Base-by-base conservation (phyloP, 2,329 filamentous ascomycete species). In the Colletotrichum gigasporum region DNA sequence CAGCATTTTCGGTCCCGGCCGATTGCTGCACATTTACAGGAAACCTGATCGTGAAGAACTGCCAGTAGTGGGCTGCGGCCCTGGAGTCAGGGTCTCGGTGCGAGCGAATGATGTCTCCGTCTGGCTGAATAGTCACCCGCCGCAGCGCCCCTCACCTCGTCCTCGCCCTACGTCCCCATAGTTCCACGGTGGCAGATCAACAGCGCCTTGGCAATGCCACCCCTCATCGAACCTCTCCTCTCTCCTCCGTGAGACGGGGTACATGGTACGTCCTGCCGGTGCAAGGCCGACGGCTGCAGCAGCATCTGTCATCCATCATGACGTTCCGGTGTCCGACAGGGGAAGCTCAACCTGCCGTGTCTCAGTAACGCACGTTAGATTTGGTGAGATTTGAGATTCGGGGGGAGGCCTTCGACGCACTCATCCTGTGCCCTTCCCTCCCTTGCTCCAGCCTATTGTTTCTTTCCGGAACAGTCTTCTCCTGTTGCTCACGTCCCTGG, bases 361-460 rank as follows among this genome's bases (percentile, higher is more conserved):
- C 57, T 65, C 24, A 51, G 56, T 54, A 41, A 55, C 28, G 42
- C 57, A 50, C 20, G 50, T 44, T 22, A 37, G 45, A 50, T 50
- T 39, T 62, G 44, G 58, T 48, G 56, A 48, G 24, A 24, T 37
- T 18, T 42, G 34, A 44, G 28, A 50, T 50, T 56, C 30, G 30
- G 37, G 41, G 41, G 41, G n/a, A 20, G 14, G 9, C 30, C 28
- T 26, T 35, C 32, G 22, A 20, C 10, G 26, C 42, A 30, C 62
- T 18, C 18, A 24, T 14, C 34, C 12, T 26, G 14, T 22, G 34
- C 28, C 4, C 41, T 11, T 45, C 22, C n/a, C 20, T 50, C 62
- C 62, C 62, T 65, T 56, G 39, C 53, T 47, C 50, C 48, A 18
- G 18, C 62, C 47, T 53, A 50, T 55, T 22, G 59, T 62, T 65